Evolutionary conservation across 164 flowering plant species (phyloP).

Genomic region (Tetracentron sinense): DNA sequence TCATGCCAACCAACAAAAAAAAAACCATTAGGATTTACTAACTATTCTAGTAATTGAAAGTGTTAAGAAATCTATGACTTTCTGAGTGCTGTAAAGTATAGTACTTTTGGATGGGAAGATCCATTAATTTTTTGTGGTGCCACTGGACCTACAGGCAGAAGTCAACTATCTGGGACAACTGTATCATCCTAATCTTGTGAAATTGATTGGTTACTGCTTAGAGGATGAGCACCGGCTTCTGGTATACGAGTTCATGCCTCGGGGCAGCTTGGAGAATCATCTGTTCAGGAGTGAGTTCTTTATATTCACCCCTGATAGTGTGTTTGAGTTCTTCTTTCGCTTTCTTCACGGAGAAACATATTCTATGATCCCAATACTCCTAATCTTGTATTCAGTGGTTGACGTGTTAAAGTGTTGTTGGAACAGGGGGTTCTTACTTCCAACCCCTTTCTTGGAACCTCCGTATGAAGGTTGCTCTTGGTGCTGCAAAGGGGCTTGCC

Average conservation of each 20-base stretch:
- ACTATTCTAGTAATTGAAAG: background rate
- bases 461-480: slow-evolving; percentile 75
- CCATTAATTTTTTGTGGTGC: background rate
- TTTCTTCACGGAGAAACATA: slow-evolving; percentile 43
- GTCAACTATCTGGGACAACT: slow-evolving; percentile 75
- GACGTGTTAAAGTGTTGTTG: slow-evolving; percentile 2
- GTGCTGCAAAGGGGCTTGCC: slow-evolving; percentile 81
- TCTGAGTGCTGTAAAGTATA: background rate
- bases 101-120: background rate
- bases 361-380: background rate
- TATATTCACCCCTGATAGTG: background rate
- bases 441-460: slow-evolving; percentile 80
- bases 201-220: slow-evolving; percentile 66
- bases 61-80: too few species aligned
- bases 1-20: background rate
- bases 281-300: slow-evolving; percentile 67
- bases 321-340: background rate
- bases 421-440: slow-evolving; percentile 65
- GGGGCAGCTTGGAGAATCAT: slow-evolving; percentile 87
- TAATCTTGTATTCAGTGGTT: slow-evolving; percentile 2
- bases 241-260: slow-evolving; percentile 82
- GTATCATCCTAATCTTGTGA: slow-evolving; percentile 76
- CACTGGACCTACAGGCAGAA: slow-evolving; percentile 54
- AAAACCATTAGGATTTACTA: background rate
- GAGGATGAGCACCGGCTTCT: slow-evolving; percentile 78